phyloP scores from a whole-genome alignment of 306 rosid genomes.

The Trichosanthes truncata region DNA sequence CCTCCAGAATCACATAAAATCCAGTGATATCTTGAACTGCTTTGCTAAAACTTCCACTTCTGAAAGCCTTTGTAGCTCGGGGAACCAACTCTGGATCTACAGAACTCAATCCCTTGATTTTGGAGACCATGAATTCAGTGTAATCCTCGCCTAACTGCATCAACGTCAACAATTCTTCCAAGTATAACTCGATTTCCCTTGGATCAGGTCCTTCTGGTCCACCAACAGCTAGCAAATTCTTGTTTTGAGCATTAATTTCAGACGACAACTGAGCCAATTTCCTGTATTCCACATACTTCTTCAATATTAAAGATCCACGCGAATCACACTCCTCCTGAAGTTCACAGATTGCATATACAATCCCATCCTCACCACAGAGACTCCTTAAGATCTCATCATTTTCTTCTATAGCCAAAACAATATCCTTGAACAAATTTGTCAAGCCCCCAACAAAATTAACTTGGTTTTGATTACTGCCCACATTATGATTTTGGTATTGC shows the following conservation, averaged over 20 bases:
- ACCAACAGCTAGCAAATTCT: constrained; percentile 68
- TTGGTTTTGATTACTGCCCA: constrained; percentile 19
- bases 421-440: constrained; percentile 84
- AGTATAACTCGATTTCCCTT: constrained; percentile 63
- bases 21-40: constrained; percentile 82
- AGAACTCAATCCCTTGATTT: constrained; percentile 69
- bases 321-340: constrained; percentile 96
- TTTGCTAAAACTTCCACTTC: constrained; percentile 82
- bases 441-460: constrained; percentile 65
- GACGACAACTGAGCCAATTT: constrained; percentile 60
- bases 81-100: constrained; percentile 84
- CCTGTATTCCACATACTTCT: constrained; percentile 90
- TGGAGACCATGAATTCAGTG: constrained; percentile 73
- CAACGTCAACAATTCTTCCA: constrained; percentile 78
- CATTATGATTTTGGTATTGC: constrained; percentile 13
- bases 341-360: constrained; percentile 88
- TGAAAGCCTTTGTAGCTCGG: constrained; percentile 76
- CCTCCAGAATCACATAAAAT: constrained; percentile 81
- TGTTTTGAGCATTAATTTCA: constrained; percentile 72
- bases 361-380: constrained; percentile 91
- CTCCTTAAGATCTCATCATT: constrained; percentile 67
- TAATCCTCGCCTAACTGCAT: constrained; percentile 95
- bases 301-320: constrained; percentile 68
- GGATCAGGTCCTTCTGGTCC: constrained; percentile 83
- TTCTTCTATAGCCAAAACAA: constrained; percentile 79